These are phyloP conservation scores for Lactarius sanguifluus DNA, from an alignment of 768 basidiomycete genomes.

Conservation along the genomic window DNA sequence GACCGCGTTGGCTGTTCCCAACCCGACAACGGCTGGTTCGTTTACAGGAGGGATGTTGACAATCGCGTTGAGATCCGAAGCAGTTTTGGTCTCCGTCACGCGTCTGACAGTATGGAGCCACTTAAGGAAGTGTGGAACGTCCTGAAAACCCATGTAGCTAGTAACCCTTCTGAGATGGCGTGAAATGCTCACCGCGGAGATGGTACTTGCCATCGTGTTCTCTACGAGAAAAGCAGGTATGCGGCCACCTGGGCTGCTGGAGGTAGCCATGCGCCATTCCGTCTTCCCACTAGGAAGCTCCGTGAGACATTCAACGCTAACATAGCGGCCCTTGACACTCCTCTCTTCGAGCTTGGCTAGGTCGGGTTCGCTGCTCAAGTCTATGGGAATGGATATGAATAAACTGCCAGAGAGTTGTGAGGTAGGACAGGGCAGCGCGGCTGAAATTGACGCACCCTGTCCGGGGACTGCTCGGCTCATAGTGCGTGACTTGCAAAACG, in stretches of 20 bases:
- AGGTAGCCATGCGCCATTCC: constrained; percentile 82
- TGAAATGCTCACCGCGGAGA: constrained; percentile 51
- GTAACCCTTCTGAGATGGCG: neutral
- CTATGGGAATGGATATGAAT: constrained; percentile 65
- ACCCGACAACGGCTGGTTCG: neutral
- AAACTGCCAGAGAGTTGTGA: constrained; percentile 30
- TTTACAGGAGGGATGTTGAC: neutral
- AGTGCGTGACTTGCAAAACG: constrained; percentile 61
- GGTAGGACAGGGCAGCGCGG: neutral
- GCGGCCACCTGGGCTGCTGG: constrained; percentile 66
- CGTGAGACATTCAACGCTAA: constrained; percentile 62
- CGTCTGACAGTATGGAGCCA: constrained; percentile 52
- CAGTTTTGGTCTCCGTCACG: constrained; percentile 9
- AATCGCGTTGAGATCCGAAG: neutral
- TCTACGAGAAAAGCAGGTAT: constrained; percentile 68
- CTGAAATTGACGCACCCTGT: constrained; percentile 51
- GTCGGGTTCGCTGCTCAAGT: constrained; percentile 57
- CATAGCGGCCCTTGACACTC: constrained; percentile 66
- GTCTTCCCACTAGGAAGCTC: constrained; percentile 62
- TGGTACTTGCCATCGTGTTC: constrained; percentile 57
- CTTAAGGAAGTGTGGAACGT: constrained; percentile 69
- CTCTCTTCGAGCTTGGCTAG: constrained; percentile 61
- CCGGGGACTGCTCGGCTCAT: constrained; percentile 50
- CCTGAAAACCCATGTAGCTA: constrained; percentile 42
- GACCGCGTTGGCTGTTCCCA: neutral